Conservation (phyloP, 78 protist species). For the Paratrimastix pyriformis region DNA sequence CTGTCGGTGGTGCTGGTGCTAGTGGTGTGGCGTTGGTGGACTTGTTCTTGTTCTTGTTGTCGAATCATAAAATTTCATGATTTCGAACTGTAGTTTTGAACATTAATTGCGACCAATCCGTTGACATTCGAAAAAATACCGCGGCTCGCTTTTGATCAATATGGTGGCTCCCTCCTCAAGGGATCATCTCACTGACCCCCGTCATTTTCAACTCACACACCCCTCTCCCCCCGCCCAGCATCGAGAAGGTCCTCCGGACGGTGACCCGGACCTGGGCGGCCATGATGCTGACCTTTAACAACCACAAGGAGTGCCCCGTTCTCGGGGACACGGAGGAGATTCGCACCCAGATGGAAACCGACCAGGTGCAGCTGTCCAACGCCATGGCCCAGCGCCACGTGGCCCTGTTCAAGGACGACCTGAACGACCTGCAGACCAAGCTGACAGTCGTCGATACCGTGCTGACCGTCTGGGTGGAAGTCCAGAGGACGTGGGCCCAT, state of each 20-base stretch:
- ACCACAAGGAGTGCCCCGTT: conserved; percentile 13
- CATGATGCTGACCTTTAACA: conserved; percentile 14
- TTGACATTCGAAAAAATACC: too few relatives aligned
- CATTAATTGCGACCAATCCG: not conserved
- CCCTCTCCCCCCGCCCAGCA: too few relatives aligned
- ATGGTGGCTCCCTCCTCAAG: conserved; percentile 43
- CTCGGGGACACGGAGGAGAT: conserved; percentile 32
- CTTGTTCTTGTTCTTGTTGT: not conserved
- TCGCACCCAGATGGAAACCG: conserved; percentile 39
- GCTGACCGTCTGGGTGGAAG: conserved; percentile 50
- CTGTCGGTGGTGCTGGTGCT: not conserved
- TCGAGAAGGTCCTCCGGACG: conserved; percentile 30
- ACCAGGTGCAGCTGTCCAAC: conserved; percentile 36
- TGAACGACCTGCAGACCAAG: conserved; percentile 50
- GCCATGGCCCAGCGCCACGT: conserved; percentile 17
- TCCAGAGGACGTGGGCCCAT: conserved; percentile 68
- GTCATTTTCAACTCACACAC: too few relatives aligned
- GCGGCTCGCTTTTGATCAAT: too few relatives aligned
- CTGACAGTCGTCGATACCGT: conserved; percentile 54
- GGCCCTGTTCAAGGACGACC: conserved; percentile 42
- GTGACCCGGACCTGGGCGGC: conserved; percentile 24
- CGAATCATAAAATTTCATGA: not conserved
- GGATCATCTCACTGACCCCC: too few relatives aligned
- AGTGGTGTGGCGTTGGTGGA: not conserved
- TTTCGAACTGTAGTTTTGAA: not conserved